phyloP scores from a whole-genome alignment of 2,329 filamentous ascomycete species.

The Alternaria angustiovoidea region DNA sequence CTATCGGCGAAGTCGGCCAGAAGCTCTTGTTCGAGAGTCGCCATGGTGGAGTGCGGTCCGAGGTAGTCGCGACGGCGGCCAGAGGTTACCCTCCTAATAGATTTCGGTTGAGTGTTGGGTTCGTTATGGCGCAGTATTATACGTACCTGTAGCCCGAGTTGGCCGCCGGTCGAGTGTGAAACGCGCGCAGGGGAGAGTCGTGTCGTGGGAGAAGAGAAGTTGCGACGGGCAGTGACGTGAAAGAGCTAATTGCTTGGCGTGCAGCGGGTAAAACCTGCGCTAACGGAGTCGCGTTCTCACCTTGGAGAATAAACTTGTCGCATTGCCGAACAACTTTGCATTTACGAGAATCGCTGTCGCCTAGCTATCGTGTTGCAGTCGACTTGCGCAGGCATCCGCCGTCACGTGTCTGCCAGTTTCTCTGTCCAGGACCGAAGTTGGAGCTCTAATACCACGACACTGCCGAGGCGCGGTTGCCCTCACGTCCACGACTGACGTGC shows the following conservation, averaged over 20 bases:
- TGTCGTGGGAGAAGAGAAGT: constrained; percentile 12
- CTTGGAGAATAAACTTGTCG: neutral
- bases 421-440: constrained; percentile 10
- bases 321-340: neutral
- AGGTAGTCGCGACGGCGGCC: constrained; percentile 27
- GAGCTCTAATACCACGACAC: constrained; percentile 9
- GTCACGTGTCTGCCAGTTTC: constrained; percentile 11
- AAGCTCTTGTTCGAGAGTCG: constrained; percentile 90
- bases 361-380: neutral
- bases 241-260: constrained; percentile 29
- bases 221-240: constrained; percentile 23
- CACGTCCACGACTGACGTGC: constrained; percentile 4
- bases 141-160: constrained; percentile 32
- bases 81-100: constrained; percentile 34
- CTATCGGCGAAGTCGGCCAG: constrained; percentile 90
- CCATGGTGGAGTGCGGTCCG: constrained; percentile 61
- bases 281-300: constrained; percentile 14
- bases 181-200: constrained; percentile 1
- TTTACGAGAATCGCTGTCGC: neutral
- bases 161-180: constrained; percentile 20
- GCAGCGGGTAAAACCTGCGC: constrained; percentile 27
- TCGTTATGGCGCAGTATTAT: constrained; percentile 19
- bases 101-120: constrained; percentile 29
- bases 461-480: constrained; percentile 9
- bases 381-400: neutral